A percentile compares a stretch with the other conserved stretches of the same genome.
Conservation (phyloP, 352 stramenopile species). For the Phytophthora pluvialis region DNA sequence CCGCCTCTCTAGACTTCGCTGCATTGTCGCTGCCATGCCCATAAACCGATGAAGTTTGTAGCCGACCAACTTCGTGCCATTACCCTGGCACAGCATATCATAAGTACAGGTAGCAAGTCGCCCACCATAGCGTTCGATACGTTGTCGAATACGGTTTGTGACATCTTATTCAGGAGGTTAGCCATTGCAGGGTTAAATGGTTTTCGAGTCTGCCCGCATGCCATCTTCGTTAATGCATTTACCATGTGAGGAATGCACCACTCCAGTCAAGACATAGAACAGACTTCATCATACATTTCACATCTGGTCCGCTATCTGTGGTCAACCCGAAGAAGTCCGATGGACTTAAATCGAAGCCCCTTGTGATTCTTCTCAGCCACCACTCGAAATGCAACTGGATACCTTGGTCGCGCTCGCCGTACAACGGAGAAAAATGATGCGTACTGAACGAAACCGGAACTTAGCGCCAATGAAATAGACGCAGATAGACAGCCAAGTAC, state of each 20-base stretch:
- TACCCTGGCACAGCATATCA: background rate
- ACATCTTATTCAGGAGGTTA: background rate
- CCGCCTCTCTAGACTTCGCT: background rate
- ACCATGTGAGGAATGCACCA: background rate
- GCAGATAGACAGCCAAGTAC: slow-evolving; percentile 34
- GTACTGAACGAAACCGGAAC: background rate
- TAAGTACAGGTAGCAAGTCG: slow-evolving; percentile 1
- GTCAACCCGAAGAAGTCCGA: background rate
- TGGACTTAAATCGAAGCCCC: background rate
- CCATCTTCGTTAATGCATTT: background rate
- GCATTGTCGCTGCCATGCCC: background rate
- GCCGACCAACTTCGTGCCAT: background rate
- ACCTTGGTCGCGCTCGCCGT: background rate
- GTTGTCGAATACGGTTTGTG: background rate
- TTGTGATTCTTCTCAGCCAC: too few species aligned
- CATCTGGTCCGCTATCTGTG: background rate
- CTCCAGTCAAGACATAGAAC: background rate
- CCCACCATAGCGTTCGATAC: too few species aligned
- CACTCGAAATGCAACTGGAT: background rate
- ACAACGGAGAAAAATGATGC: background rate
- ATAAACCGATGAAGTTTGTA: slow-evolving; percentile 13
- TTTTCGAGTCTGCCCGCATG: background rate
- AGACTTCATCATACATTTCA: slow-evolving; percentile 1
- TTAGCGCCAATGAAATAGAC: slow-evolving; percentile 30
- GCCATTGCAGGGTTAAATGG: too few species aligned